Conservation (phyloP, 2,329 filamentous ascomycete genomes). For the Pestalotiopsis sp. region DNA sequence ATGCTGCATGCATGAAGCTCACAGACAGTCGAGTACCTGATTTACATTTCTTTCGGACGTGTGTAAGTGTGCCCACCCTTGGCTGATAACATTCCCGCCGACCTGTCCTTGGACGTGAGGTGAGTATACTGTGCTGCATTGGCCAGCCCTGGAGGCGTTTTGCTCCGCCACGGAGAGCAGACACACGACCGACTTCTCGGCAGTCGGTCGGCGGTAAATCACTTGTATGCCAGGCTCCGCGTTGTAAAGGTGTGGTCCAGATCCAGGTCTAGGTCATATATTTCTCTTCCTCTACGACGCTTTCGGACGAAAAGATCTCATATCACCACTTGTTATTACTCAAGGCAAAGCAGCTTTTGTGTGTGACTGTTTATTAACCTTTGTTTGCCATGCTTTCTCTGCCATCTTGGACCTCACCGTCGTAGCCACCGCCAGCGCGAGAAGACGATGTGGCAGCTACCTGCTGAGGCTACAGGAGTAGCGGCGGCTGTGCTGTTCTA, state of each 20-base stretch:
- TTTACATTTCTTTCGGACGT: background rate
- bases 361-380: background rate
- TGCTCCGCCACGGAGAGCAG: background rate
- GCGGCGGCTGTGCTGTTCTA: constrained; percentile 19
- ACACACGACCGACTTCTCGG: background rate
- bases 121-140: background rate
- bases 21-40: background rate
- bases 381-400: background rate
- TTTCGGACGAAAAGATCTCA: background rate
- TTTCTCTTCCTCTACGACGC: background rate
- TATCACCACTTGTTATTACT: background rate
- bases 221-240: background rate
- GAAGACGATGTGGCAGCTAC: constrained; percentile 16
- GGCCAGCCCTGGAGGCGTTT: background rate
- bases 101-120: background rate
- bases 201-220: background rate
- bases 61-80: background rate
- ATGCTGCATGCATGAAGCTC: background rate
- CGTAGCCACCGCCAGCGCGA: background rate
- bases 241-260: background rate
- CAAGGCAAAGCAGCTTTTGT: background rate
- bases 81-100: background rate
- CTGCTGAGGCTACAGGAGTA: constrained; percentile 14
- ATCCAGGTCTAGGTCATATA: background rate
- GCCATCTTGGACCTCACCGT: background rate